Percentiles rank a stretch among this genome's conserved stretches.
Conservation (phyloP, 192 early-diverging fungal genomes). For the Lunasporangiospora selenospora region DNA sequence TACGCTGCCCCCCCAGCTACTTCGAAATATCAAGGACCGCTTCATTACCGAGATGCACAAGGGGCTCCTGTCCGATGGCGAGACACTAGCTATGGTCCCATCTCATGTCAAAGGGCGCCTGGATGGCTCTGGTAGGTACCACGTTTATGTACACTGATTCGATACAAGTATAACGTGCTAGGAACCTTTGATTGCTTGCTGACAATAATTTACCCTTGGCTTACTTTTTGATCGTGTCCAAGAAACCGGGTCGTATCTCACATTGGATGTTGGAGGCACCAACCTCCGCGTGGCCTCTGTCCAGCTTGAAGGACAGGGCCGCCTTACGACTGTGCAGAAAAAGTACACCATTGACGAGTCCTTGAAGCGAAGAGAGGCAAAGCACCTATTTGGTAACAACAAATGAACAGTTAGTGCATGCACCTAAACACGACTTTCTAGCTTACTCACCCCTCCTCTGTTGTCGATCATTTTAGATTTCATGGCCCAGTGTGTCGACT, state of each 20-base stretch:
- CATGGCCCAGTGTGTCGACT: slow-evolving; percentile 81
- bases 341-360: slow-evolving; percentile 71
- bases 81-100: slow-evolving; percentile 86
- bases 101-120: slow-evolving; percentile 63
- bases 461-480: slow-evolving; percentile 56
- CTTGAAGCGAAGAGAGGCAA: slow-evolving; percentile 60
- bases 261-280: slow-evolving; percentile 94
- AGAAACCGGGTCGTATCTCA: slow-evolving; percentile 85
- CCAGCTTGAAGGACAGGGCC: slow-evolving; percentile 77
- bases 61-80: slow-evolving; percentile 60
- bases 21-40: slow-evolving; percentile 60
- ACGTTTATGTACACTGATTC: too few relatives aligned
- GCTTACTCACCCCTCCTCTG: not conserved
- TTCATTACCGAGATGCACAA: slow-evolving; percentile 66
- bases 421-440: too few relatives aligned
- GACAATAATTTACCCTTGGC: too few relatives aligned
- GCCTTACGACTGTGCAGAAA: slow-evolving; percentile 71
- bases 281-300: slow-evolving; percentile 93
- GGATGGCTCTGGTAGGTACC: slow-evolving; percentile 18
- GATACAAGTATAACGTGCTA: too few relatives aligned
- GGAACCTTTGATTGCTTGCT: too few relatives aligned
- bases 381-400: slow-evolving; percentile 56
- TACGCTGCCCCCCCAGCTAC: slow-evolving; percentile 54
- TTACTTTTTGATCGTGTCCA: too few relatives aligned
- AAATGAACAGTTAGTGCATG: slow-evolving; percentile 26